Conservation (phyloP, 495 filamentous ascomycete genomes). For the Parathielavia hyrcaniae region DNA sequence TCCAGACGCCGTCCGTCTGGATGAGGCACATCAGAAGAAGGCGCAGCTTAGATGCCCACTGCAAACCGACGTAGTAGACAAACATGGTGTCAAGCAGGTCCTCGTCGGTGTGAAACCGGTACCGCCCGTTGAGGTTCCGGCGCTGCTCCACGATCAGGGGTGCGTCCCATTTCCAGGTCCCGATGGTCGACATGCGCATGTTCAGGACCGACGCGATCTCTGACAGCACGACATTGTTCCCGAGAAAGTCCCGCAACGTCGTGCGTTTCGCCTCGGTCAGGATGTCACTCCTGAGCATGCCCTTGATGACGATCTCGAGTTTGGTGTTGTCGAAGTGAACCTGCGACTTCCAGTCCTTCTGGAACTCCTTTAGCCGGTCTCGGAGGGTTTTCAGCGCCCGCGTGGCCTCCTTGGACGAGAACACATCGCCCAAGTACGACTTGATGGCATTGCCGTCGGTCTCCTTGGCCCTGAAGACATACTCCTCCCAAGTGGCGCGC, state of each 20-base stretch:
- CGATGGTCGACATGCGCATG: conserved; percentile 54
- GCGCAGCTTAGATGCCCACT: conserved; percentile 20
- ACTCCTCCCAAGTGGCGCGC: conserved; percentile 51
- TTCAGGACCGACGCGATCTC: conserved; percentile 67
- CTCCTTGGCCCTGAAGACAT: conserved; percentile 36
- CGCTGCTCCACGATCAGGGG: conserved; percentile 34
- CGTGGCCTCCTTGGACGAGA: conserved; percentile 33
- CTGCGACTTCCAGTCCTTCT: conserved; percentile 15
- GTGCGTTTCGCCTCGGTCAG: conserved; percentile 55
- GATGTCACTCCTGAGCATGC: conserved; percentile 51
- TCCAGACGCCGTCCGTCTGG: conserved; percentile 41
- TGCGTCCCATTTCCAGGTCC: conserved; percentile 53
- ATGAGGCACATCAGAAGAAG: conserved; percentile 39
- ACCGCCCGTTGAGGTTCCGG: conserved; percentile 61
- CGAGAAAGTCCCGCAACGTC: conserved; percentile 53
- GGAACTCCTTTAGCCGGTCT: conserved; percentile 6
- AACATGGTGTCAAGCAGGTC: conserved; percentile 60
- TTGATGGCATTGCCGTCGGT: conserved; percentile 33
- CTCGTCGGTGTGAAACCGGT: conserved; percentile 62
- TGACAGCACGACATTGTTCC: conserved; percentile 48
- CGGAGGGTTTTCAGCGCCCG: conserved; percentile 4
- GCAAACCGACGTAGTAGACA: conserved; percentile 55
- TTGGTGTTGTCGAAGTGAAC: conserved; percentile 21
- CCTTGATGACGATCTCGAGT: conserved; percentile 37
- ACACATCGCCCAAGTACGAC: conserved; percentile 50